Base-by-base conservation (phyloP, 768 basidiomycete species). In the Gautieria morchelliformis region DNA sequence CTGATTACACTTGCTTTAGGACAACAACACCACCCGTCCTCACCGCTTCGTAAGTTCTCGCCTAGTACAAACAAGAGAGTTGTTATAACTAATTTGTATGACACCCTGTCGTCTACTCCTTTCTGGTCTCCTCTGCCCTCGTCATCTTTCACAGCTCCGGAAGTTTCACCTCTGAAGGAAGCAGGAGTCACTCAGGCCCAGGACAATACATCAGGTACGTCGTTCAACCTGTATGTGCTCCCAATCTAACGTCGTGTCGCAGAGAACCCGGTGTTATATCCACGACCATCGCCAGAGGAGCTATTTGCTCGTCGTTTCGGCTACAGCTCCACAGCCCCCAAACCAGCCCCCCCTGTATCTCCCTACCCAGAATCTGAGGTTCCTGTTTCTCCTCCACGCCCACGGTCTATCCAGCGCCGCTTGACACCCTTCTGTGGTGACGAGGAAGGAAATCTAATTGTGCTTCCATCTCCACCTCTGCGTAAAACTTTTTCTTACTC, bases 381-480 rank as follows among this genome's bases (percentile, higher is more conserved):
- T 30, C 3, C 22, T 30, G 4, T 33, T 20, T 12, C 55, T 46
- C 4, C 10, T 30, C 42, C 27, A 30, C 20, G 55, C 47, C 42
- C 44, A 17, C 42, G 44, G 14, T 32, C 42, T 15, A 22, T 11
- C 22, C 24, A 37, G n/a, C 46, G 32, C n/a, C 56, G 37, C 32
- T 33, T 41, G n/a, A 44, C 32, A 22, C 30, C 30, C 5, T 19
- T 50, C 24, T 17, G 27, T 24, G 46, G 47, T n/a, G 46, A 50
- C 12, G 56, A 57, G 30, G 46, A 57, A 48, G 56, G 46, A 15
- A 48, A 39, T 7, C 46, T 56, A 3, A 30, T 57, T 15, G 45
- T 47, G 17, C 32, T 57, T 17, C 85, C 85, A 51, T 78, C 82
- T 55, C 85, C 85, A 15, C 81, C 82, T 48, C 71, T 87, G 48